A percentile compares a stretch with the other conserved stretches of the same genome.
phyloP scores from a whole-genome alignment of 2,329 filamentous ascomycete genomes.

The Cladosporium sp. region DNA sequence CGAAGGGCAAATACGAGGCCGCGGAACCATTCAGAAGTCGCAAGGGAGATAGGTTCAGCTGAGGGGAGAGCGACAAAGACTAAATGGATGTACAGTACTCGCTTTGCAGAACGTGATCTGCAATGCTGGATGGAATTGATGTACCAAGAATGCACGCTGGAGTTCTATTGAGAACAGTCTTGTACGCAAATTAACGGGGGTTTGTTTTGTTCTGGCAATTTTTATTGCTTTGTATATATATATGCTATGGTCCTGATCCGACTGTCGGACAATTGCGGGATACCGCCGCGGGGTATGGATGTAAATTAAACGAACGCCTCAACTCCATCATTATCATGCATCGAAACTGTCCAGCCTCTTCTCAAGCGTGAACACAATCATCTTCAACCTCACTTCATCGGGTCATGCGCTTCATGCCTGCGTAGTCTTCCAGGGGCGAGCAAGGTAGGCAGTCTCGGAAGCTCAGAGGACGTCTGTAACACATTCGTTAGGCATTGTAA shows the following conservation, averaged over 20 bases:
- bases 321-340: slow-evolving; percentile 12
- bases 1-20: slow-evolving; percentile 90
- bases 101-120: neutral
- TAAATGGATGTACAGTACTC: slow-evolving; percentile 7
- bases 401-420: slow-evolving; percentile 18
- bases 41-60: slow-evolving; percentile 78
- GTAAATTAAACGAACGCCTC: slow-evolving; percentile 1
- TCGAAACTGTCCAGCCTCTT: neutral
- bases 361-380: neutral
- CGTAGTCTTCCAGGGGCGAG: slow-evolving; percentile 32
- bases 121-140: neutral
- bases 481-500: too few species aligned
- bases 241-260: neutral
- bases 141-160: neutral
- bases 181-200: neutral
- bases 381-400: neutral
- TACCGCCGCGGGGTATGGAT: slow-evolving; percentile 6
- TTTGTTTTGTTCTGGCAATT: neutral
- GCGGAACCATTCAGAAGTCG: slow-evolving; percentile 67
- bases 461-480: slow-evolving; percentile 29
- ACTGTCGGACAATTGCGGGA: neutral
- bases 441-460: slow-evolving; percentile 33
- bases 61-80: slow-evolving; percentile 9
- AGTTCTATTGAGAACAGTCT: neutral
- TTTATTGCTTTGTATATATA: slow-evolving; percentile 4